Base-by-base conservation (phyloP, 1,284 basidiomycete genomes). In the Ustilago esculenta region DNA sequence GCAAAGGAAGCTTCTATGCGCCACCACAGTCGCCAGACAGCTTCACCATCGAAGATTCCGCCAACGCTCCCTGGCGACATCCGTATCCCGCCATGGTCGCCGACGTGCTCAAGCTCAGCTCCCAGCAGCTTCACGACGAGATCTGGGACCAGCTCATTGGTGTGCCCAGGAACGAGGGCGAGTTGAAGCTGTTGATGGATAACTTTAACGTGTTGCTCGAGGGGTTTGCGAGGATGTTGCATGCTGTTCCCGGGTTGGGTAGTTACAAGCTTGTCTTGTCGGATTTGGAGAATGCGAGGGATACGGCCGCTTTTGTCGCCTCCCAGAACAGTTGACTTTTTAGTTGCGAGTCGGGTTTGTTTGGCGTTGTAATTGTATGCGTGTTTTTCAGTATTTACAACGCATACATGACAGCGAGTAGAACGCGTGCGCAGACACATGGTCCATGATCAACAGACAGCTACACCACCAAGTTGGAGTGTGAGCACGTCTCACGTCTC, bases 31-130 rank as follows among this genome's bases (percentile, higher is more conserved):
- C 24, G 11, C 44, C 29, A 5, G 37, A 40, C 14, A 43, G 51
- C 18, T 53, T 44, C 29, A 65, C 47, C 0, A 65, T 71, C 40
- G 68, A 71, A 35, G 68, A 66, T 11, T 58, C 54, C 1, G 54
- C 54, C 10, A 55, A 60, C 15, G 68, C 68, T 2, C 69, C 69
- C 11, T 72, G 69, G 69, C 24, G 64, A 0, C 69, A 72, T 30
- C 69, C 69, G 0, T 72, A 72, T 35, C 69, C 69, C 5, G 52
- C 60, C 3, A 63, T 72, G 52, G 58, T 64, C 3, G 69, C 69
- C 3, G 69, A 72, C 21, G 48, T 49, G 4, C 29, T 72, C 17
- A 63, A 64, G 32, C 30, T 72, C 1, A 51, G 47, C 32, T 18
- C 21, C 1, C 64, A 67, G 15, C 58, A 67, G 27, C 33, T 72